Base-by-base conservation (phyloP, 2,329 filamentous ascomycete species). In the Nigrospora sphaerica region DNA sequence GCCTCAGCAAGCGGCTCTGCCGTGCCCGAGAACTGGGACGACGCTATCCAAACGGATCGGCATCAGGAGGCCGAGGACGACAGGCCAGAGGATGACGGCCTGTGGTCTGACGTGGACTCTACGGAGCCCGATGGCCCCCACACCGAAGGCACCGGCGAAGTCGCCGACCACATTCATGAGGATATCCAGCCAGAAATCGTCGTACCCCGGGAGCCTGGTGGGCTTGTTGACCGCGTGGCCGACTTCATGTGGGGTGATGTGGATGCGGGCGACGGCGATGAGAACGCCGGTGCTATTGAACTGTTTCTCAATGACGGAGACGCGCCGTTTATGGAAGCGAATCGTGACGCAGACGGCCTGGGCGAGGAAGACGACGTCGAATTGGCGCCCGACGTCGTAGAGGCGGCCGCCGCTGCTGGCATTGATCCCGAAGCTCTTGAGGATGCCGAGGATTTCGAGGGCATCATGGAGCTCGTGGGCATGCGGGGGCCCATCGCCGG, bases 401-500 rank as follows among this genome's bases (percentile, higher is more conserved):
- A 81, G 44, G 85, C 78, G 39, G 83, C 79, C n/a, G 77, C 76
- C 17, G 80, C 78, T 42, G 82, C 80, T 14, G 86, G 78, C 10
- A 70, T 92, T 33, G 88, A 95, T 46, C 77, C 81, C 45, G 84
- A 88, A 54, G 85, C 83, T 11, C 77, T 89, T 37, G 87, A 91
- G 38, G 86, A 96, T 54, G 87, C 87, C 11, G 93, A 98, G 66
- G 93, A 98, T 60, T 81, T 98, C 14, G 93, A 98, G 62, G 93
- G 93, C 0, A 88, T 98, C 44, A 83, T 98, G 72, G 93, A 98
- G 63, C 79, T 98, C 14, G 86, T 98, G 49, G 93, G 93, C 34
- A 95, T 98, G 86, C 88, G 95, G 59, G 93, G 93, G 0, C 93
- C 93, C 1, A 75, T 98, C 3, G 85, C 86, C 13, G 90, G 89